Base-by-base conservation (phyloP, 108 stramenopile species). In the Nitzschia putrida region DNA sequence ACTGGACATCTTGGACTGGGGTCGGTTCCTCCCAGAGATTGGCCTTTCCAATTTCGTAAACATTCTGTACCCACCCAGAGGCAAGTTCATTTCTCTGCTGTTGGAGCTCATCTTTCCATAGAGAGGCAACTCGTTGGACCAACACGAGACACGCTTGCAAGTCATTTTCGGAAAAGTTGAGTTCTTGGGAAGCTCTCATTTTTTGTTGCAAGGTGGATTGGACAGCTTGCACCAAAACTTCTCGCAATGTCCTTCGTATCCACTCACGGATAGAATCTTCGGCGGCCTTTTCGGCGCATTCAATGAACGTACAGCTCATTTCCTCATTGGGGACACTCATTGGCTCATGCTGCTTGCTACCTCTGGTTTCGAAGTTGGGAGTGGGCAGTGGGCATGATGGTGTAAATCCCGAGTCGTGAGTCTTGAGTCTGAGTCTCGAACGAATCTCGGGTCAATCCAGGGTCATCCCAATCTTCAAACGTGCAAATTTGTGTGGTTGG, bases 211-310 rank as follows among this genome's bases (percentile, higher is more conserved):
- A 63, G 1, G 7, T 24, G 37, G 38, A n/a, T 49, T 60, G 53
- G 11, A 74, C n/a, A 4, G 47, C 73, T 39, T 67, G 73, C 37
- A 74, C 8, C 23, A 74, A 60, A 16, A 25, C 24, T 61, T 74
- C 73, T 21, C 59, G 45, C 7, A 74, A 51, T 21, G 66, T 61
- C 26, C 49, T 44, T 11, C 66, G 65, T 25, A 74, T 74, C 73
- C 73, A 74, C 22, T 51, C 66, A 2, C n/a, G 39, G 14, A 57
- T 49, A 41, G 43, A 22, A 53, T 41, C 11, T 38, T 65, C 40
- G 11, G 73, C 73, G n/a, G 66, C 57, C 2, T 9, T 11, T 40
- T 66, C 73, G 38, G 66, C 65, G 60, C 26, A 24, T 1, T 51
- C 51, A 9, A 65, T 34, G 7, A 73, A 53, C 38, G 58, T 38